Evolutionary conservation across 192 early-diverging fungal genomes (phyloP).

Genomic region (Linnemannia exigua): DNA sequence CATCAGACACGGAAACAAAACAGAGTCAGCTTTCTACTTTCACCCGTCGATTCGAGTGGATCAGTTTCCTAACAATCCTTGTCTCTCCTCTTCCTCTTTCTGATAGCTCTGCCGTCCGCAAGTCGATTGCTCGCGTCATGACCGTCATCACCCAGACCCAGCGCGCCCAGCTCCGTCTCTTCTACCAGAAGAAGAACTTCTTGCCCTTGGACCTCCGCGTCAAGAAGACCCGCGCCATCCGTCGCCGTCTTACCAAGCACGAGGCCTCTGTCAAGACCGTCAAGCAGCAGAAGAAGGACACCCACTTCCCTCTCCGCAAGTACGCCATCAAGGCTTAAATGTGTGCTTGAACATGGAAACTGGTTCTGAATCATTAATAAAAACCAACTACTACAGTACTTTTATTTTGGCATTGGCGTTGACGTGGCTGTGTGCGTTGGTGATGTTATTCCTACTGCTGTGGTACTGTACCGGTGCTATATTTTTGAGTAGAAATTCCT

Average conservation of each 20-base stretch:
- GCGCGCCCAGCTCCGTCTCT: conserved; percentile 87
- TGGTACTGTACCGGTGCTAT: too few relatives aligned
- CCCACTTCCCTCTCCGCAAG: conserved; percentile 94
- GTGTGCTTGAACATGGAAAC: neutral
- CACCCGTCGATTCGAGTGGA: neutral
- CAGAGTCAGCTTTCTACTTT: neutral
- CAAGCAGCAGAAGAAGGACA: conserved; percentile 90
- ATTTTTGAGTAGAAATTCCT: too few relatives aligned
- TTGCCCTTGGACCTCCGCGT: conserved; percentile 95
- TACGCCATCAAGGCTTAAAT: conserved; percentile 90
- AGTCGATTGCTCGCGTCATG: conserved; percentile 93
- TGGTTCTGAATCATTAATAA: neutral
- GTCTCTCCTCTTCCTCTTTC: neutral
- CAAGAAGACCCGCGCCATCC: conserved; percentile 99
- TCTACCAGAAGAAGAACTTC: conserved; percentile 97
- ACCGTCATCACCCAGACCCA: conserved; percentile 97
- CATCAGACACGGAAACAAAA: too few relatives aligned
- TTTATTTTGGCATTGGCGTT: neutral
- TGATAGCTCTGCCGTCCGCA: conserved; percentile 85
- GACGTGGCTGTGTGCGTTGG: too few relatives aligned
- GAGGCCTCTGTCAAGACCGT: conserved; percentile 89
- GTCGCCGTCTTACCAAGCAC: conserved; percentile 90
- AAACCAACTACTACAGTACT: neutral
- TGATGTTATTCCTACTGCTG: too few relatives aligned
- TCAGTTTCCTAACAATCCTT: neutral